phyloP scores from a whole-genome alignment of 176 grass and related monocot species.

The Lolium rigidum region DNA sequence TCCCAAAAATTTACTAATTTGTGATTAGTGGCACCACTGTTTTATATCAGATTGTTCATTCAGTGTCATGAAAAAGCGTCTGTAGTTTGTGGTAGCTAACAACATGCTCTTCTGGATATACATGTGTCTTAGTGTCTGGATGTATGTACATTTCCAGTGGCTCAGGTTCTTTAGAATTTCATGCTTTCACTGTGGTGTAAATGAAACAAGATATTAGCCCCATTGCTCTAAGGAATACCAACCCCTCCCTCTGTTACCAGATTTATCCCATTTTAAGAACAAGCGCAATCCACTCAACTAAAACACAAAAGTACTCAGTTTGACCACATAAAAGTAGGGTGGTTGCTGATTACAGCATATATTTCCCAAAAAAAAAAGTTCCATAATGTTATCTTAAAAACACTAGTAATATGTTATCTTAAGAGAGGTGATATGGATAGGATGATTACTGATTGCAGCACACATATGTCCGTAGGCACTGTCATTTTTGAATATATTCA shows the following conservation, averaged over 20 bases:
- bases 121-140: neutral
- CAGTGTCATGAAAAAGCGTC: neutral
- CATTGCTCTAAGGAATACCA: conserved; percentile 25
- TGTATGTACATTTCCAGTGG: neutral
- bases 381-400: no score
- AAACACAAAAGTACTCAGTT: conserved; percentile 8
- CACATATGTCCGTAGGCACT: no score
- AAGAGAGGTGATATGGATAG: neutral
- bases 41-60: neutral
- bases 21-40: neutral
- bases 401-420: no score
- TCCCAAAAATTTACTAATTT: neutral
- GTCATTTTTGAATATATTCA: neutral
- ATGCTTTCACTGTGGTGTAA: neutral
- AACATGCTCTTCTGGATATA: conserved; percentile 2
- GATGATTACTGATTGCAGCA: neutral
- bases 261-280: neutral
- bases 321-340: conserved; percentile 23
- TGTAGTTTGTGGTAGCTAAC: conserved; percentile 5
- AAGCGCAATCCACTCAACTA: no score
- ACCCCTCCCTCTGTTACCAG: neutral
- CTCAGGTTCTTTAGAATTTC: neutral
- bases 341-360: no score
- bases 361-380: no score
- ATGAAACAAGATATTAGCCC: conserved; percentile 15